Evolutionary conservation across 2,329 filamentous ascomycete genomes (phyloP), one percentile per base, ranked within the genome.

Genomic region (Penicillium sp.): DNA sequence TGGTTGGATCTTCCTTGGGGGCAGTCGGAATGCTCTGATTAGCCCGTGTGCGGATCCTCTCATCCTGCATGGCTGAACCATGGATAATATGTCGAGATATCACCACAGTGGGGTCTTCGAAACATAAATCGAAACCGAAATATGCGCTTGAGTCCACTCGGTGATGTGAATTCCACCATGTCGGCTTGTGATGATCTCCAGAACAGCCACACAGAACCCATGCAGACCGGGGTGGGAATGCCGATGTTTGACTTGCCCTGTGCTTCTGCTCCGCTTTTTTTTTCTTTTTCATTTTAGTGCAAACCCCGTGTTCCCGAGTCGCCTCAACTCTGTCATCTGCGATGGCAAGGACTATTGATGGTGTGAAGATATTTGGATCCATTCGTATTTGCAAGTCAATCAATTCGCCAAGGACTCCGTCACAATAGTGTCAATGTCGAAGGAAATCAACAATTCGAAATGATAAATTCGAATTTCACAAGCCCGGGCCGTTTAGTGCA

Each of bases 161-260:
- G 22, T 11, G 22, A 23, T 11, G 22, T 23, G 22, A 23, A 23
- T 23, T 11, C 22, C 12, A 16, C 14, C 29, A n/a, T 30, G 5
- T 30, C 29, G 14, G 11, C 14, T 30, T 30, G 9, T 29, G 13
- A 34, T 7, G 22, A 17, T 17, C 23, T 16, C 6, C 22, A 10
- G n/a, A n/a, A n/a, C 29, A 18, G 10, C 17, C 16, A 30, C 27
- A 22, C 26, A 40, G 32, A 42, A 37, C 41, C 38, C 36, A 35
- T 45, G 43, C 47, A 51, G 44, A 37, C 48, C 47, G 44, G n/a
- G 44, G 42, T 48, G 47, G 39, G 42, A 45, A 50, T 53, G 45
- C 50, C 48, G 50, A 45, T 25, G 32, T 11, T 32, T 22, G 35
- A 39, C 39, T 48, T 50, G 44, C 43, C 47, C 47, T 41, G 43